Conservation (phyloP, 2,329 filamentous ascomycete species). For the Nemania sp. region DNA sequence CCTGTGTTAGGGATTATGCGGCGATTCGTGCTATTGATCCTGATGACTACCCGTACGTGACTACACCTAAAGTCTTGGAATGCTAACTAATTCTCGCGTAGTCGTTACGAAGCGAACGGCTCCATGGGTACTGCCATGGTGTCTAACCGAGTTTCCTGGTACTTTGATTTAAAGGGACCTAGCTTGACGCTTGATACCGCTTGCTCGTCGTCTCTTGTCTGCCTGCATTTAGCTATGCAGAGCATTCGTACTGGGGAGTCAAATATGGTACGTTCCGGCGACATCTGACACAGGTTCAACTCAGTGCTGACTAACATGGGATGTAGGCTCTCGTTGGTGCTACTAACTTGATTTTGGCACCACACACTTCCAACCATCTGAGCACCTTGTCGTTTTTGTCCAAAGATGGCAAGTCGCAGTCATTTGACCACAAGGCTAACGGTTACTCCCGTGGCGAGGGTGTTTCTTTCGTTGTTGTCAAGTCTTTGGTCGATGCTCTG, state of each 20-base stretch:
- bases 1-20: constrained; percentile 48
- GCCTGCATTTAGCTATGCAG: constrained; percentile 55
- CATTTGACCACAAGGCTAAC: constrained; percentile 48
- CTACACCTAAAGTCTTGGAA: neutral
- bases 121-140: constrained; percentile 51
- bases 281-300: neutral
- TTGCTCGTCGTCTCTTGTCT: constrained; percentile 56
- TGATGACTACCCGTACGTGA: constrained; percentile 51
- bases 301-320: constrained; percentile 33
- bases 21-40: constrained; percentile 48
- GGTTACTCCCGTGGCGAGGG: constrained; percentile 62
- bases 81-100: constrained; percentile 25
- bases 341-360: constrained; percentile 48
- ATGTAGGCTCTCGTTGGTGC: constrained; percentile 46
- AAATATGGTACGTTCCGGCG: constrained; percentile 41
- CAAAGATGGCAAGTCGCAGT: constrained; percentile 47
- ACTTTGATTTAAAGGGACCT: constrained; percentile 55
- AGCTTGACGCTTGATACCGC: constrained; percentile 59
- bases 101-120: constrained; percentile 47
- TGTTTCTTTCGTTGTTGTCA: constrained; percentile 59
- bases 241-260: constrained; percentile 53
- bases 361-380: constrained; percentile 49
- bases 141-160: constrained; percentile 55
- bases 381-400: constrained; percentile 48
- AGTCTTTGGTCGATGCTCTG: constrained; percentile 60